Percentiles rank a stretch among this genome's conserved stretches.
Evolutionary conservation across 2,329 filamentous ascomycete species (phyloP).

Genomic region (Cordyceps cicadae): DNA sequence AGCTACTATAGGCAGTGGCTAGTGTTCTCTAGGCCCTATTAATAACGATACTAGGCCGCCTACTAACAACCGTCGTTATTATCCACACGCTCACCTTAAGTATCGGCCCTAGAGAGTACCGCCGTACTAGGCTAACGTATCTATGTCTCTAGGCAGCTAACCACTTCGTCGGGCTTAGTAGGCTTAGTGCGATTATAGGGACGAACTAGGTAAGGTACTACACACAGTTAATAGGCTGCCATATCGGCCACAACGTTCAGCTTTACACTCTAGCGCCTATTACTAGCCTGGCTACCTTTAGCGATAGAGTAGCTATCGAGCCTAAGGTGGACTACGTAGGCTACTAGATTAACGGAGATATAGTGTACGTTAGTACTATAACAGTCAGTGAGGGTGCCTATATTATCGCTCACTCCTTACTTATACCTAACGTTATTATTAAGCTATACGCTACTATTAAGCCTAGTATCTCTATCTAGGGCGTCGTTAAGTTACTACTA

Average conservation of each 20-base stretch:
- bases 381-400: conserved; percentile 15
- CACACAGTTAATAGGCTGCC: conserved; percentile 16
- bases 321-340: conserved; percentile 16
- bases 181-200: conserved; percentile 12
- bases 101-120: conserved; percentile 15
- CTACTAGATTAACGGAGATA: conserved; percentile 18
- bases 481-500: conserved; percentile 6
- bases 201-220: conserved; percentile 16
- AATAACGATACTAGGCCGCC: conserved; percentile 13
- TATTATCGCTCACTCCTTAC: conserved; percentile 14
- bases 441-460: conserved; percentile 14
- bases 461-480: conserved; percentile 13
- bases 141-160: conserved; percentile 16
- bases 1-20: conserved; percentile 13
- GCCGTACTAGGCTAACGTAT: conserved; percentile 14
- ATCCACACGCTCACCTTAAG: conserved; percentile 12
- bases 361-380: conserved; percentile 15
- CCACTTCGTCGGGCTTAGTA: conserved; percentile 10
- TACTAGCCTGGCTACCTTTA: conserved; percentile 16
- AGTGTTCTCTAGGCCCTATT: conserved; percentile 12
- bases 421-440: conserved; percentile 15
- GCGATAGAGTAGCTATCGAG: conserved; percentile 15
- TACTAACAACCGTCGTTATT: conserved; percentile 12
- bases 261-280: conserved; percentile 14
- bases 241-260: conserved; percentile 15